Conservation (phyloP, 768 basidiomycete genomes). For the Psilocybe sp. region DNA sequence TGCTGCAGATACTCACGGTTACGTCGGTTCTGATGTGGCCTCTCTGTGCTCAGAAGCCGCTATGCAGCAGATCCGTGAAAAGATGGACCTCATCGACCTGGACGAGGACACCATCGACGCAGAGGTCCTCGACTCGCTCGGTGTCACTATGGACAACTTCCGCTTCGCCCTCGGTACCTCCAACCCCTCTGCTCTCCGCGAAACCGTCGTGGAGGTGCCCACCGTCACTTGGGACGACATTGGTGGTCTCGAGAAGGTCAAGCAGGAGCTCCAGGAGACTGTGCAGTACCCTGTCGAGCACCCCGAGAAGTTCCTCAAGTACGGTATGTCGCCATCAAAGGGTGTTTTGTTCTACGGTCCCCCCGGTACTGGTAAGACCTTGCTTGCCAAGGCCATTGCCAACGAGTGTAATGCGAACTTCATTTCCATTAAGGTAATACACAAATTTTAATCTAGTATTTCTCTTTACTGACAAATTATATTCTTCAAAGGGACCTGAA, state of each 20-base stretch:
- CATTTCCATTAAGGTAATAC: conserved; percentile 88
- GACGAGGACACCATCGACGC: conserved; percentile 99
- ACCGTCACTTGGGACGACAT: conserved; percentile 99
- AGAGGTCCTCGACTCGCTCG: conserved; percentile 97
- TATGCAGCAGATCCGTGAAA: conserved; percentile 99
- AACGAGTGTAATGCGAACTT: conserved; percentile 99
- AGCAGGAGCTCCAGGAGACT: conserved; percentile 97
- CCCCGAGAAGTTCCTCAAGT: conserved; percentile 99
- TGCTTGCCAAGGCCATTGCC: conserved; percentile 98
- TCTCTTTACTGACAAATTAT: conserved; percentile 11
- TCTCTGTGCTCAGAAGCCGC: conserved; percentile 98
- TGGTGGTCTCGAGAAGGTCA: conserved; percentile 99
- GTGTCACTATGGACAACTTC: conserved; percentile 99
- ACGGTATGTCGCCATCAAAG: conserved; percentile 99
- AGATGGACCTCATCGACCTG: conserved; percentile 97
- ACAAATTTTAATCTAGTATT: not conserved
- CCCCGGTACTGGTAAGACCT: conserved; percentile 99
- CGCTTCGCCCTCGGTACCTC: conserved; percentile 96
- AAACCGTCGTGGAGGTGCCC: conserved; percentile 99
- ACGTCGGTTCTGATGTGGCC: conserved; percentile 97
- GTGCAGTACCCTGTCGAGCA: conserved; percentile 99
- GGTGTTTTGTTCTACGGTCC: conserved; percentile 99
- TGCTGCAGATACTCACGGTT: conserved; percentile 98
- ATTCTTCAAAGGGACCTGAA: conserved; percentile 73
- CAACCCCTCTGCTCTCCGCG: conserved; percentile 97